Base-by-base conservation (phyloP, 2,329 filamentous ascomycete genomes). In the Fusarium duplospermum region DNA sequence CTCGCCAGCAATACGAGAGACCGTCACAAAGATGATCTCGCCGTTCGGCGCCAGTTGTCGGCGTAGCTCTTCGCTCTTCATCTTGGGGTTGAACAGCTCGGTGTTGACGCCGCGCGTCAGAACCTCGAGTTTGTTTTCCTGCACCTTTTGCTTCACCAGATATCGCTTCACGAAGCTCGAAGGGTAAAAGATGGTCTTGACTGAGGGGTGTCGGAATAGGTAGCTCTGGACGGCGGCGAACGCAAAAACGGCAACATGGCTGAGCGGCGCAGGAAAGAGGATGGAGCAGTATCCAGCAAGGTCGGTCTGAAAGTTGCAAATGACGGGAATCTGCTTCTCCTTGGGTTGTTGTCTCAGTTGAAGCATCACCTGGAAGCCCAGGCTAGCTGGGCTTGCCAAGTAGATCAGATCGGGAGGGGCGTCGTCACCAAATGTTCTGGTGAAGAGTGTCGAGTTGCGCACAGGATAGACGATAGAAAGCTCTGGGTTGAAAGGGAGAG, bases 261-360 rank as follows among this genome's bases (percentile, higher is more conserved):
- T 89, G 20, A 94, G 84, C 0, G 90, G 90, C 2, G 85, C 83
- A 0, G 91, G 90, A 69, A 94, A 92, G n/a, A 94, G 83, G 60
- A 93, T 92, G 58, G 89, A 87, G 76, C 90, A 91, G 79, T 93
- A 94, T 2, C 91, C 91, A 0, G 90, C 89, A 11, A 94, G 83
- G 78, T 93, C 92, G 1, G 92, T 94, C 80, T 93, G 92, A 73
- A 93, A 93, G 80, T 93, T 94, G 79, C 91, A 88, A 50, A 93
- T 85, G 2, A 92, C 84, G 3, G 89, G 89, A 1, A 91, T 87
- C 47, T 90, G 89, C 10, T 85, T 84, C 35, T 87, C 83, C 24
- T 80, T 80, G 16, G 85, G 83, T 63, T 92, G 86, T 73, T 92
- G 91, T 52, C 90, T 87, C 60, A 93, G 83, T 79, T 93, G 91